phyloP scores from a whole-genome alignment of 2,329 filamentous ascomycete species.

The Chalara sp. region DNA sequence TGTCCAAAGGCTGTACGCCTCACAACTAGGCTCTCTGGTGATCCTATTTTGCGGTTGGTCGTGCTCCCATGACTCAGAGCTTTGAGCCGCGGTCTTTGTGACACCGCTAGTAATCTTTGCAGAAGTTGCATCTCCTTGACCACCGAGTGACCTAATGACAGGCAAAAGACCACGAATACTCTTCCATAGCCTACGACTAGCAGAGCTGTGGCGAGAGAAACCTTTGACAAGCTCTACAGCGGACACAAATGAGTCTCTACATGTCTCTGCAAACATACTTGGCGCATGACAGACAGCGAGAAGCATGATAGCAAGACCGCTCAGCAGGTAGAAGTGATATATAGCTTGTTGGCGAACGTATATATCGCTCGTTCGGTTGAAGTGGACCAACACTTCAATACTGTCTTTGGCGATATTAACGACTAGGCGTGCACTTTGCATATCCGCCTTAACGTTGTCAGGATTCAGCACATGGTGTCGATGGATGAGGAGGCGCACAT shows the following conservation, averaged over 20 bases:
- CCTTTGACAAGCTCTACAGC: constrained; percentile 54
- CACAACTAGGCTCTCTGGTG: no score
- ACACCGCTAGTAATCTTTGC: no score
- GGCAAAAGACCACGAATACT: constrained; percentile 54
- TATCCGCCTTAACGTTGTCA: constrained; percentile 70
- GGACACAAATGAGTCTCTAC: constrained; percentile 64
- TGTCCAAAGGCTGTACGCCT: no score
- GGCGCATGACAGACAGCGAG: constrained; percentile 59
- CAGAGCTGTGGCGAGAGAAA: constrained; percentile 55
- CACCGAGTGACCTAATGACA: no score
- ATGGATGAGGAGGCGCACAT: constrained; percentile 81
- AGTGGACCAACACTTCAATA: constrained; percentile 50
- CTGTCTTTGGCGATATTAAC: constrained; percentile 62
- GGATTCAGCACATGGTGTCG: constrained; percentile 53
- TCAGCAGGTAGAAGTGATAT: constrained; percentile 62
- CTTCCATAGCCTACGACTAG: constrained; percentile 55
- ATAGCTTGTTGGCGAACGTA: constrained; percentile 57
- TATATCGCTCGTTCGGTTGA: constrained; percentile 56
- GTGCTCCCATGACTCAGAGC: no score
- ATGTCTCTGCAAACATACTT: constrained; percentile 49
- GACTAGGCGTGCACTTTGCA: constrained; percentile 62
- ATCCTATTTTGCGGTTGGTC: no score
- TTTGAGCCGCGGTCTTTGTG: no score
- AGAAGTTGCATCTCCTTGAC: no score
- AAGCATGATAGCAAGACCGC: constrained; percentile 56